phyloP scores from a whole-genome alignment of 306 rosid species.

The Quercus mongolica region DNA sequence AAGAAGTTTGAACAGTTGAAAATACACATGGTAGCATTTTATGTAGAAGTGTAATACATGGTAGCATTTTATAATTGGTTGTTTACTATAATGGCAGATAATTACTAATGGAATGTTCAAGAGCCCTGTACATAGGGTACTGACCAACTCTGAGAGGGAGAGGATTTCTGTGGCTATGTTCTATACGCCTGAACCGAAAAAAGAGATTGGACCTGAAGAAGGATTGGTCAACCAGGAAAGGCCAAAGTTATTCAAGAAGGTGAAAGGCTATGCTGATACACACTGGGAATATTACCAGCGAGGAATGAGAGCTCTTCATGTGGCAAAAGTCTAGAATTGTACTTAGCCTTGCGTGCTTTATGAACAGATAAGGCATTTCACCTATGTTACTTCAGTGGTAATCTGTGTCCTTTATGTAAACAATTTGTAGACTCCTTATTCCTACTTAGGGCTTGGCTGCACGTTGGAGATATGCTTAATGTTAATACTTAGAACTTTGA shows the following conservation, averaged over 20 bases:
- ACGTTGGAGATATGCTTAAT: background rate
- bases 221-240: constrained; percentile 33
- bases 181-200: constrained; percentile 34
- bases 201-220: constrained; percentile 45
- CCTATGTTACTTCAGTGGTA: background rate
- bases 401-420: background rate
- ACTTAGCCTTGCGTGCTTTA: background rate
- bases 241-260: constrained; percentile 34
- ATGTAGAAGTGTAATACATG: background rate
- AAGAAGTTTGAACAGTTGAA: no score
- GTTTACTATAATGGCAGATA: constrained; percentile 25
- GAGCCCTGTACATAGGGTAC: constrained; percentile 44
- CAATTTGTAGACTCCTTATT: background rate
- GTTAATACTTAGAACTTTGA: background rate
- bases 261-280: constrained; percentile 27
- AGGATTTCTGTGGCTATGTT: constrained; percentile 43
- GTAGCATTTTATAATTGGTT: background rate
- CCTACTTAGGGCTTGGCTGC: background rate
- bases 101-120: constrained; percentile 48
- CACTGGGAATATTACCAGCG: constrained; percentile 30
- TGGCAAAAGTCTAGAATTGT: constrained; percentile 6
- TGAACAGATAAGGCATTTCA: background rate
- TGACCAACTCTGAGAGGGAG: constrained; percentile 39
- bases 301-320: constrained; percentile 43
- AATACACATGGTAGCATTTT: no score